Evolutionary conservation across 768 basidiomycete species (phyloP).

Genomic region (Leccinum variicolor): DNA sequence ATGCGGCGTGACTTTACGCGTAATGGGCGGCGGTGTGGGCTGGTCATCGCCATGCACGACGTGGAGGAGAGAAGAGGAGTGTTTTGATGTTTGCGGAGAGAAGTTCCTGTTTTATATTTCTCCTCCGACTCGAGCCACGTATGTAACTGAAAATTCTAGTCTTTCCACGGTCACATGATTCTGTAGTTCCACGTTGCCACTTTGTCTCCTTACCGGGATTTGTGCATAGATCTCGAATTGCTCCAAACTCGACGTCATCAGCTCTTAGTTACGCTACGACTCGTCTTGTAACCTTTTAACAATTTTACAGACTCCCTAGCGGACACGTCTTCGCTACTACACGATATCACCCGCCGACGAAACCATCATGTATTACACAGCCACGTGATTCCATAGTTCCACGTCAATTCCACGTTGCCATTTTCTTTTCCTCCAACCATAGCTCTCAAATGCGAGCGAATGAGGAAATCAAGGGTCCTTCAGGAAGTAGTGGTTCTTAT

Average conservation of each 20-base stretch:
- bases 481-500: no score
- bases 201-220: no score
- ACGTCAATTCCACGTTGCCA: neutral
- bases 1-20: slow-evolving; percentile 55
- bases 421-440: no score
- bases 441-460: no score
- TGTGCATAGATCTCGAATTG: no score
- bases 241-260: no score
- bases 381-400: neutral
- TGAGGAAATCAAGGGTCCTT: no score
- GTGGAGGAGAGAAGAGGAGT: slow-evolving; percentile 4
- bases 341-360: no score
- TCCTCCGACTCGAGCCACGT: slow-evolving; percentile 20
- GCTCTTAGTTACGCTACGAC: no score
- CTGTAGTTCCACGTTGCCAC: neutral
- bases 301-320: no score
- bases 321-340: no score
- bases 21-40: slow-evolving; percentile 41
- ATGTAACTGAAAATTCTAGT: slow-evolving; percentile 16
- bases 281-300: no score
- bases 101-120: slow-evolving; percentile 21
- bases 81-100: slow-evolving; percentile 4
- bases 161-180: slow-evolving; percentile 28
- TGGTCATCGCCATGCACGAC: slow-evolving; percentile 27
- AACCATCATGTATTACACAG: neutral